Conservation (phyloP, 176 grass and related monocot species). For the Bromus sterilis region DNA sequence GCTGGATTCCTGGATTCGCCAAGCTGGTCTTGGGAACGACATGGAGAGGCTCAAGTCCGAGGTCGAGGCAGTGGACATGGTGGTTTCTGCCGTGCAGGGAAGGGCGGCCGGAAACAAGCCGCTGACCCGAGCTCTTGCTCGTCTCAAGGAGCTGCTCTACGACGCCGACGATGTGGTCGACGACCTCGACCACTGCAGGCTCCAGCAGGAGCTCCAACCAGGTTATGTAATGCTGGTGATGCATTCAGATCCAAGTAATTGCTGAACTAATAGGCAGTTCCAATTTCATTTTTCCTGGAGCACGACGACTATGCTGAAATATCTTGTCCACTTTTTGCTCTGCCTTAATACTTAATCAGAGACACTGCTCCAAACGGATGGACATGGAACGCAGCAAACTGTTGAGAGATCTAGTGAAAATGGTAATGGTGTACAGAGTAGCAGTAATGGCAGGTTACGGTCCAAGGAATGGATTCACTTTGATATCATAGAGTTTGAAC, state of each 20-base stretch:
- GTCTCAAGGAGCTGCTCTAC: conserved; percentile 24
- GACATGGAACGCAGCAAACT: neutral
- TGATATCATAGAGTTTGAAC: neutral
- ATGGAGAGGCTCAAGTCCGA: neutral
- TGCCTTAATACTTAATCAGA: too few species aligned
- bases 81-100: neutral
- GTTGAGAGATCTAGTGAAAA: neutral
- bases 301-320: too few species aligned
- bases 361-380: too few species aligned
- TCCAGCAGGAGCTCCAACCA: neutral
- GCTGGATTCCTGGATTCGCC: neutral
- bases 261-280: too few species aligned
- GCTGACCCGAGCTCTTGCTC: neutral
- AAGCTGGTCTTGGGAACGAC: neutral
- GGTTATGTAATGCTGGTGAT: neutral
- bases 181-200: conserved; percentile 20
- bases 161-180: conserved; percentile 23
- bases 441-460: neutral
- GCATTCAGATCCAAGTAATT: too few species aligned
- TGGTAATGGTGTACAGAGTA: neutral
- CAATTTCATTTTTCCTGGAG: too few species aligned
- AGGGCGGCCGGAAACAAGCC: neutral
- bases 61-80: neutral
- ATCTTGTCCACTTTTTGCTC: too few species aligned
- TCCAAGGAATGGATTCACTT: neutral